phyloP scores from a whole-genome alignment of 371 early-diverging fungal species.

The Syncephalastrum racemosum region DNA sequence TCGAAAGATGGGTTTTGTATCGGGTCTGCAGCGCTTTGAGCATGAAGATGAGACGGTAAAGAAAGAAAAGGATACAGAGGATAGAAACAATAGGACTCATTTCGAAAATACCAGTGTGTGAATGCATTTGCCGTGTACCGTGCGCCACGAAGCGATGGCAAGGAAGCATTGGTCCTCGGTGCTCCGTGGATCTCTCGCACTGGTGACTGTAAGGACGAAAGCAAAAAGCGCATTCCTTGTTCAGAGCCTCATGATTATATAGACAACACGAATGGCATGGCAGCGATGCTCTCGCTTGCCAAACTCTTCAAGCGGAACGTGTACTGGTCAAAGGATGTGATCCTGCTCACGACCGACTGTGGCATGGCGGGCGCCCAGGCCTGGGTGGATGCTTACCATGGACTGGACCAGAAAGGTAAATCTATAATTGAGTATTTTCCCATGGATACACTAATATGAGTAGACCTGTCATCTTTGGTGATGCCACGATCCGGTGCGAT shows the following conservation, averaged over 20 bases:
- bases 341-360: slow-evolving; percentile 82
- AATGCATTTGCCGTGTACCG: slow-evolving; percentile 86
- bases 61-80: slow-evolving; percentile 18
- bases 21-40: slow-evolving; percentile 59
- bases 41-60: slow-evolving; percentile 22
- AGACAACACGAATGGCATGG: slow-evolving; percentile 79
- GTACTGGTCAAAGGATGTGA: slow-evolving; percentile 92
- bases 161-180: slow-evolving; percentile 84
- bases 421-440: neutral
- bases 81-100: slow-evolving; percentile 19
- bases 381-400: slow-evolving; percentile 94
- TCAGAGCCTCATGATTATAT: neutral
- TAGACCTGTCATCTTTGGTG: slow-evolving; percentile 28
- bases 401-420: slow-evolving; percentile 42
- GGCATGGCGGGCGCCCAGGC: slow-evolving; percentile 75
- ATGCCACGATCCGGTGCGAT: slow-evolving; percentile 81
- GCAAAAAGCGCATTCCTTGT: neutral
- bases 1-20: slow-evolving; percentile 53
- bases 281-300: slow-evolving; percentile 73
- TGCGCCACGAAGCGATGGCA: slow-evolving; percentile 87
- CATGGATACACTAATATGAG: neutral
- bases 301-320: slow-evolving; percentile 75
- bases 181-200: slow-evolving; percentile 75
- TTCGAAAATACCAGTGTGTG: slow-evolving; percentile 43
- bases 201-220: slow-evolving; percentile 34